Percentiles rank a stretch among this genome's conserved stretches.
phyloP scores from a whole-genome alignment of 176 grass and related monocot species.

The Lolium multiflorum region DNA sequence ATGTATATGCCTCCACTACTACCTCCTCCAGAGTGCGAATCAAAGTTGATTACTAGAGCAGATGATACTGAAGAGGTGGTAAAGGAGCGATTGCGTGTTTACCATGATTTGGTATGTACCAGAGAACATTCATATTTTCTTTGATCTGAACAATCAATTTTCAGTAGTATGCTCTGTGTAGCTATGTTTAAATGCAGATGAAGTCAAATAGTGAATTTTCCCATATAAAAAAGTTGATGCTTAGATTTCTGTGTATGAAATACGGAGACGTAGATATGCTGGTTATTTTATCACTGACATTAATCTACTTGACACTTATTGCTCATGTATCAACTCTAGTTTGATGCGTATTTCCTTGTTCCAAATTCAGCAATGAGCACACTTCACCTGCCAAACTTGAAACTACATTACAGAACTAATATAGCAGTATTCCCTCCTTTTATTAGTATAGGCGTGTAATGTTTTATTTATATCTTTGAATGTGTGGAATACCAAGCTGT shows the following conservation, averaged over 20 bases:
- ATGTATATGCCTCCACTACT: constrained; percentile 91
- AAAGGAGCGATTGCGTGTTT: constrained; percentile 80
- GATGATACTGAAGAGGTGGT: constrained; percentile 93
- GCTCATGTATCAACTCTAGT: too few species aligned
- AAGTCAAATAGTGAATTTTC: neutral
- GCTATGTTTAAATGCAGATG: neutral
- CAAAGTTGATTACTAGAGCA: constrained; percentile 69
- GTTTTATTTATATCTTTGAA: too few species aligned
- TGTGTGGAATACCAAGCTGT: too few species aligned
- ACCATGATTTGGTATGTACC: constrained; percentile 77
- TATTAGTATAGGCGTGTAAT: neutral
- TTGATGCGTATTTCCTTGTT: neutral
- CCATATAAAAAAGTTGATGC: neutral
- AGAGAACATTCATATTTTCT: constrained; percentile 1
- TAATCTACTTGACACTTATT: neutral
- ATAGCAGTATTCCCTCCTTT: neutral
- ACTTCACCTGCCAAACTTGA: neutral
- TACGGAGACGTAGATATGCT: neutral
- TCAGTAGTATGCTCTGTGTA: neutral
- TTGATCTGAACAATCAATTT: neutral
- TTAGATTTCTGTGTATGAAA: neutral
- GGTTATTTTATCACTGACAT: neutral
- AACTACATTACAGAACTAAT: neutral
- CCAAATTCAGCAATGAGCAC: neutral
- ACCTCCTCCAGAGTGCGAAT: constrained; percentile 72